Evolutionary conservation across 768 basidiomycete genomes (phyloP).

Genomic region (Russula sp.): DNA sequence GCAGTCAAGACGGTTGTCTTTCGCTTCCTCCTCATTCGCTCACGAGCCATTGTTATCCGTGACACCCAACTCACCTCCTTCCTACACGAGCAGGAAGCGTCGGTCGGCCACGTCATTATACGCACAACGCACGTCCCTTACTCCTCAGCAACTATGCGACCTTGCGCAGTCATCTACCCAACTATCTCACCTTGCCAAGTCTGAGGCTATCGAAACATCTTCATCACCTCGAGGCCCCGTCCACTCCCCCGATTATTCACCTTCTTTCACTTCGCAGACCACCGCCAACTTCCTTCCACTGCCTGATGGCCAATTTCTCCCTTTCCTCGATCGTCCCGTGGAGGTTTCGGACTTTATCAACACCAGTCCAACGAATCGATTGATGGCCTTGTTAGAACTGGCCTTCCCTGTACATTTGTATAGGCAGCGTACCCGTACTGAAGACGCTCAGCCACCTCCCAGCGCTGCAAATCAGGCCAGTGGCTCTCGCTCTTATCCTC

Average conservation of each 20-base stretch:
- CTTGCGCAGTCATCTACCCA: slow-evolving; percentile 26
- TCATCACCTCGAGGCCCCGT: slow-evolving; percentile 5
- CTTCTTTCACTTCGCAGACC: not conserved
- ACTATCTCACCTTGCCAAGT: not conserved
- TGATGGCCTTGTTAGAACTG: slow-evolving; percentile 30
- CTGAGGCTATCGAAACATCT: not conserved
- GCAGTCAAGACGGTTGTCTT: slow-evolving; percentile 26
- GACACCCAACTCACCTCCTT: slow-evolving; percentile 18
- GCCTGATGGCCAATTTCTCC: slow-evolving; percentile 28
- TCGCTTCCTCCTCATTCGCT: slow-evolving; percentile 29
- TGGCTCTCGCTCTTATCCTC: not conserved
- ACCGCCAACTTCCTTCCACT: slow-evolving; percentile 20
- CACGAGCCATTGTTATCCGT: slow-evolving; percentile 6
- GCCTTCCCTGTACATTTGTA: slow-evolving; percentile 28
- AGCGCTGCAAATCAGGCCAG: not conserved
- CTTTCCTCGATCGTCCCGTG: slow-evolving; percentile 28
- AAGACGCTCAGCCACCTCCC: not conserved
- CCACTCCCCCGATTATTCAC: slow-evolving; percentile 9
- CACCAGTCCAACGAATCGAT: slow-evolving; percentile 29
- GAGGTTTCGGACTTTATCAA: slow-evolving; percentile 29
- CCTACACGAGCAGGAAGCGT: slow-evolving; percentile 22
- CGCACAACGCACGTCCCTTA: slow-evolving; percentile 22
- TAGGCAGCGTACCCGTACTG: slow-evolving; percentile 6
- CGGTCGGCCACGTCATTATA: slow-evolving; percentile 19
- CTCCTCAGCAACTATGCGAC: slow-evolving; percentile 28